These are phyloP conservation scores for Suillus plorans DNA, from an alignment of 768 basidiomycete genomes.

Conservation along the genomic window DNA sequence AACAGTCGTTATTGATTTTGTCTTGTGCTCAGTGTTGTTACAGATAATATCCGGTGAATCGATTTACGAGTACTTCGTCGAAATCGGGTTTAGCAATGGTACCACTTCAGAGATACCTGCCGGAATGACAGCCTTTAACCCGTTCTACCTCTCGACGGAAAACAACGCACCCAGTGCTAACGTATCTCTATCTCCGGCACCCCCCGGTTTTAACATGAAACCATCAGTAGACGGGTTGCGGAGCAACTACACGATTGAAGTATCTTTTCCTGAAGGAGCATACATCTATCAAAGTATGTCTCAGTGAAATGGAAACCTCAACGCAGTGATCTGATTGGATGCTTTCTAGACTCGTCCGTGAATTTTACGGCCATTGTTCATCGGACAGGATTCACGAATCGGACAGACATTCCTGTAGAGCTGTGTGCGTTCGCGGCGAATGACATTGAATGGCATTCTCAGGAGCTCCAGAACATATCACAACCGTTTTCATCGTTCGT, in stretches of 20 bases:
- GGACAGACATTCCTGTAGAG: constrained; percentile 2
- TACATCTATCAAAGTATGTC: constrained; percentile 1
- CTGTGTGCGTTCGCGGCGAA: neutral
- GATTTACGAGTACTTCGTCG: constrained; percentile 21
- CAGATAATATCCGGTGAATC: neutral
- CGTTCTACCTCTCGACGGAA: constrained; percentile 2
- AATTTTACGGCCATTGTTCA: constrained; percentile 2
- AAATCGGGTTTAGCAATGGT: constrained; percentile 16
- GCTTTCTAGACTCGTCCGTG: neutral
- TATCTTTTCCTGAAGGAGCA: neutral
- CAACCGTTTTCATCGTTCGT: neutral
- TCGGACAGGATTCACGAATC: constrained; percentile 8
- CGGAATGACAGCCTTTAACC: constrained; percentile 20
- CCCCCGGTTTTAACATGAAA: neutral
- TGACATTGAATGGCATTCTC: neutral
- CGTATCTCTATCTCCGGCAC: neutral
- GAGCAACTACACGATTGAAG: constrained; percentile 11
- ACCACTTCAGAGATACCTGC: constrained; percentile 18
- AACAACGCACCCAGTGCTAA: neutral
- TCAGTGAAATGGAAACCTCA: neutral
- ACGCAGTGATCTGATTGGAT: neutral
- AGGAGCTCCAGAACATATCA: neutral
- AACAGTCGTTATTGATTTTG: neutral
- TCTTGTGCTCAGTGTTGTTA: neutral
- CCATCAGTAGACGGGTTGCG: neutral